phyloP scores from a whole-genome alignment of 2,329 filamentous ascomycete species.

The Raffaelea arxii region DNA sequence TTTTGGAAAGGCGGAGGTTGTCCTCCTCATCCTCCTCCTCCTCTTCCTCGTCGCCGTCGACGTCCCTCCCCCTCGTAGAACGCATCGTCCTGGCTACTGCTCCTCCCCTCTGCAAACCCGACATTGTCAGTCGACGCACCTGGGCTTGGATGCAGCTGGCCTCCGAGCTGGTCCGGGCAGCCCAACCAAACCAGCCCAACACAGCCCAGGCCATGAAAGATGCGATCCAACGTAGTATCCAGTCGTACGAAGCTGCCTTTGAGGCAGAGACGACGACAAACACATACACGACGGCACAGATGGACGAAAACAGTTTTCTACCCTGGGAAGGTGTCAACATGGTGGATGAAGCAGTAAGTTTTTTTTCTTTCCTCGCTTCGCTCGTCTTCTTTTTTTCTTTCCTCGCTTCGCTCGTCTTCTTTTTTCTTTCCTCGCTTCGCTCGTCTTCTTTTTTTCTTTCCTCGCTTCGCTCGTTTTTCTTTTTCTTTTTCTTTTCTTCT shows the following conservation, averaged over 20 bases:
- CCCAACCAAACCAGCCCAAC: neutral
- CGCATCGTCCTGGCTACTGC: neutral
- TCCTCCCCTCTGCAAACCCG: neutral
- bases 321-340: neutral
- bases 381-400: neutral
- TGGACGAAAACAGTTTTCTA: neutral
- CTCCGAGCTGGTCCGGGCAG: neutral
- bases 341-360: neutral
- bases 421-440: too few species aligned
- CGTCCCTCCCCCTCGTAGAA: too few species aligned
- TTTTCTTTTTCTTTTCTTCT: neutral
- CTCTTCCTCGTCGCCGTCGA: too few species aligned
- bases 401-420: too few species aligned
- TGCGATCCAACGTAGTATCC: neutral
- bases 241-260: neutral
- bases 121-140: conserved; percentile 2
- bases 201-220: neutral
- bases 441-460: too few species aligned
- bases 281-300: neutral
- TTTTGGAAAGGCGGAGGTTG: neutral
- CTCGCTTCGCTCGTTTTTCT: too few species aligned
- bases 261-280: too few species aligned
- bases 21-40: neutral
- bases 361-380: neutral
- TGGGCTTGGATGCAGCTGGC: conserved; percentile 4